Evolutionary conservation across 768 basidiomycete genomes (phyloP), one percentile per base, ranked within the genome.

Genomic region (Kwoniella dejecticola): DNA sequence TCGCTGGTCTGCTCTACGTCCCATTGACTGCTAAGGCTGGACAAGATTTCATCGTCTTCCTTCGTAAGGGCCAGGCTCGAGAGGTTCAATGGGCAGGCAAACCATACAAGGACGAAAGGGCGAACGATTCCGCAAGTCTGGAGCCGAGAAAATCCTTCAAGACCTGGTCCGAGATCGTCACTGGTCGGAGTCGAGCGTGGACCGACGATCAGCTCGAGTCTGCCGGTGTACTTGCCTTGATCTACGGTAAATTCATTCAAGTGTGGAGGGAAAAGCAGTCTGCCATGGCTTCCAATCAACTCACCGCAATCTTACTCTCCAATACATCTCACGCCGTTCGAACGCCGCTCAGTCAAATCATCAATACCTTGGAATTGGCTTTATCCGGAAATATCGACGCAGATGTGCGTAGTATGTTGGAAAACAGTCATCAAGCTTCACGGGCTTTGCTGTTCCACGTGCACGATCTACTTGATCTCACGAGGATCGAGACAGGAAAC

Each of bases 261-360:
- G 89, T 90, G 6, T 91, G 89, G 89, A 79, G 89, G 64, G 86
- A 90, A 75, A 90, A 89, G 75, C 88, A 91, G 74, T 84, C 80
- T 40, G 88, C 88, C 2, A 71, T 89, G 59, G 85, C 88, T 62
- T 84, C 85, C 4, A 90, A 86, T 33, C 87, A 86, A 73, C 79
- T 90, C 23, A 89, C 89, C 2, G 88, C 86, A 55, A 79, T 91
- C 12, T 72, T 92, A 36, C 79, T 92, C 7, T 87, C 87, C 6
- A 90, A 92, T 76, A 89, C 89, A 4, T 88, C 86, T 63, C 89
- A 92, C 71, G 90, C 91, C 82, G 88, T 88, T 85, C 68, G 49
- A 68, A 67, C 62, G 12, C 52, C 60, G 21, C 49, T 58, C 8
- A 54, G 90, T 69, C 88, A 90, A 69, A 90, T 91, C 66, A 90